Evolutionary conservation across 1,284 basidiomycete genomes (phyloP), one percentile per base, ranked within the genome.

Genomic region (Leccinum colubrinum): DNA sequence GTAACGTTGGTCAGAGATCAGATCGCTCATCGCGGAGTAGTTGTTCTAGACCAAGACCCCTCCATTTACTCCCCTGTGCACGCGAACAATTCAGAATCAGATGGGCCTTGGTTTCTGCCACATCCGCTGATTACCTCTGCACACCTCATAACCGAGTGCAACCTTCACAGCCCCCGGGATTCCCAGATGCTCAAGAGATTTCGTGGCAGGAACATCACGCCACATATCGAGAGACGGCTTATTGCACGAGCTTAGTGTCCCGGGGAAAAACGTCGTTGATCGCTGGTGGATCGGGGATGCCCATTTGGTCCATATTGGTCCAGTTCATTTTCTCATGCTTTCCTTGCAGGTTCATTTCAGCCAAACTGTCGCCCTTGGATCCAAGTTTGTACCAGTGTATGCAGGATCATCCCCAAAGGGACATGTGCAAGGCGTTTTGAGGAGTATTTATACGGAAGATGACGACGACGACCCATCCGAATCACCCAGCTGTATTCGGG

Each of bases 401-500:
- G 58, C 27, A 55, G 35, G 58, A 57, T 43, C 55, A 48, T 56
- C 39, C 20, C 55, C 61, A 54, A 59, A 37, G 50, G 59, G 64
- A 51, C 52, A 35, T 62, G 37, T 58, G 39, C 52, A 41, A 60
- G 41, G 41, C 35, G 53, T 51, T 6, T 60, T 5, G 39, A 62
- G 22, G 17, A 37, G 72, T 75, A 75, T 70, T 67, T 75, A 72
- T 67, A 68, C 59, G 33, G 52, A 25, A 3, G 51, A 50, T 20
- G 57, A 54, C 39, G 59, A 17, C 17, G 12, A 56, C 59, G 55
- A 14, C 41, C 12, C 14, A 50, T 41, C 56, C 12, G 15, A 56
- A 58, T 37, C 56, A 43, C 63, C 59, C 62, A 59, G 22, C 52
- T 55, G n/a, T 50, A 46, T 48, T 14, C 41, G 12, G 58, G 56